A percentile compares a stretch with the other conserved stretches of the same genome.
Evolutionary conservation across 2,329 filamentous ascomycete genomes (phyloP).

Genomic region (Daldinia sp.): DNA sequence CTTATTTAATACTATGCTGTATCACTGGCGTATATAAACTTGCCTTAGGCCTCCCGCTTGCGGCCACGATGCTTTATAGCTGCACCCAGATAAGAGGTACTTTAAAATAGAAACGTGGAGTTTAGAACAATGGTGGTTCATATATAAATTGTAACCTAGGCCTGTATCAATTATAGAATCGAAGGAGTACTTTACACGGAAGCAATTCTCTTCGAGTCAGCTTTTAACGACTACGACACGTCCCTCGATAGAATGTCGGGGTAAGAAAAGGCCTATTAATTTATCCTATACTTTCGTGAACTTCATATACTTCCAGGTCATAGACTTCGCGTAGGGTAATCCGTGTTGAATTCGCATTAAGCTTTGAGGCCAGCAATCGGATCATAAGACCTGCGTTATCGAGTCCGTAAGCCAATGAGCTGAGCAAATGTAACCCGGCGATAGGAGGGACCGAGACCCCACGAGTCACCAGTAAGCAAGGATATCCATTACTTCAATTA

Average conservation of each 20-base stretch:
- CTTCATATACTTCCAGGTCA: too few species aligned
- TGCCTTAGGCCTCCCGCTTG: too few species aligned
- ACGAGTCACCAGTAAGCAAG: conserved; percentile 1
- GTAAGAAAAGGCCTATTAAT: too few species aligned
- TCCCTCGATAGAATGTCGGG: too few species aligned
- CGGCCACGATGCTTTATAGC: too few species aligned
- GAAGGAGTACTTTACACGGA: too few species aligned
- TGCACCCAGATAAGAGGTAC: too few species aligned
- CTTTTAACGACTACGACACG: background rate
- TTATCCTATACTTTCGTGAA: too few species aligned
- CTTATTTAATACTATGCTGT: background rate
- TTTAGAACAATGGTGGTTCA: too few species aligned
- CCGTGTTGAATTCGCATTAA: background rate
- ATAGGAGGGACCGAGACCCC: conserved; percentile 19
- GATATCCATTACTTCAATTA: background rate
- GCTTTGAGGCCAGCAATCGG: background rate
- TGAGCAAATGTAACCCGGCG: conserved; percentile 29
- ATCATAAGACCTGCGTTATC: background rate
- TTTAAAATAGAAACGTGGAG: too few species aligned
- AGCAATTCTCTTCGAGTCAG: background rate
- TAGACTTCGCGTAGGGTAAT: background rate
- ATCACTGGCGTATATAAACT: background rate
- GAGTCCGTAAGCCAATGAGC: background rate
- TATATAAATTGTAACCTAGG: too few species aligned
- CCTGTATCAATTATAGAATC: too few species aligned